phyloP scores from a whole-genome alignment of 306 rosid species.

The Rosa persica region DNA sequence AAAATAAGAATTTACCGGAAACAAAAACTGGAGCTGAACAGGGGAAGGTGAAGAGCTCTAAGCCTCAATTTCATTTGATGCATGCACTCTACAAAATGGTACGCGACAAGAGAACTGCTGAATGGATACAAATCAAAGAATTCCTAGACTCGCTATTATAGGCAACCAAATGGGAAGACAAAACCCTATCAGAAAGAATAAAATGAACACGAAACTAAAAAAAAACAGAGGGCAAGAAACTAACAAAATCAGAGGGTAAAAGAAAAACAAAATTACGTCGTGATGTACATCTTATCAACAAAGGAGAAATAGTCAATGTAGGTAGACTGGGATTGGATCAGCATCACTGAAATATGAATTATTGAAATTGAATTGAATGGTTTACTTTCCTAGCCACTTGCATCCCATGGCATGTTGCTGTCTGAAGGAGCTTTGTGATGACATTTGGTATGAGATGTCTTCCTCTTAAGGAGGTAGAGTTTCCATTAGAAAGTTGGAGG shows the following conservation, averaged over 20 bases:
- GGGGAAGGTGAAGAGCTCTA: neutral
- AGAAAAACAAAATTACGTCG: conserved; percentile 4
- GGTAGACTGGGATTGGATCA: conserved; percentile 1
- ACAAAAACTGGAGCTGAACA: no score
- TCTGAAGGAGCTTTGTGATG: neutral
- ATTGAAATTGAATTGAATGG: neutral
- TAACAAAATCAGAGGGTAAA: conserved; percentile 17
- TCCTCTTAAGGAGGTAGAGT: neutral
- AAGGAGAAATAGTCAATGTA: conserved; percentile 30
- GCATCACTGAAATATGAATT: conserved; percentile 2
- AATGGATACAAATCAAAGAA: conserved; percentile 48
- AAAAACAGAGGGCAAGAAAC: no score
- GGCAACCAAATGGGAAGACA: conserved; percentile 32
- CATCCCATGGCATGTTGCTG: conserved; percentile 1
- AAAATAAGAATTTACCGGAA: no score
- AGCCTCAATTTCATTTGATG: neutral
- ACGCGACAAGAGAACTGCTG: neutral
- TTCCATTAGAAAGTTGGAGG: neutral
- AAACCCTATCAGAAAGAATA: conserved; percentile 57
- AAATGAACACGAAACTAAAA: conserved; percentile 44
- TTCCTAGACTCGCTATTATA: conserved; percentile 34
- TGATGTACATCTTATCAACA: conserved; percentile 51
- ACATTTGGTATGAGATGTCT: neutral
- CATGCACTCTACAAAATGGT: conserved; percentile 43
- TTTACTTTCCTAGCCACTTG: neutral